Base-by-base conservation (phyloP, 75 land plant genomes). In the Cryptomeria japonica region DNA sequence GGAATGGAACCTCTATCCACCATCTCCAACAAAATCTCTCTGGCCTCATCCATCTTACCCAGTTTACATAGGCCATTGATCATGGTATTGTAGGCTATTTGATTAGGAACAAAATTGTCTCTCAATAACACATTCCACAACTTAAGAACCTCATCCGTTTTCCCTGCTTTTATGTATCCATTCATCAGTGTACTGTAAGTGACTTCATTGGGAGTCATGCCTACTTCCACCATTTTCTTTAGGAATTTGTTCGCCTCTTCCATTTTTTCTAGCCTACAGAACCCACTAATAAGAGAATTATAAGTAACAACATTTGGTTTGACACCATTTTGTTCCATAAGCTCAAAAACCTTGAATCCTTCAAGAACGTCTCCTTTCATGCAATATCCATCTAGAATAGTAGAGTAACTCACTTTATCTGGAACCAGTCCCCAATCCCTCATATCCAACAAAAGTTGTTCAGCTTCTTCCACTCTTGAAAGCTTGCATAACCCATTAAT, bases 401-500 rank as follows among this genome's bases (percentile, higher is more conserved):
- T 88, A 85, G 90, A 89, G 72, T 90, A 95, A 84, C 92, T 92
- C 85, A 92, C 91, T 47, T 88, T 87, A 86, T 95, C 95, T 4
- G 95, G 94, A 86, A 83, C 90, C 15, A 90, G 32, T n/a, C 86
- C 77, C 89, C 86, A 85, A 51, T 46, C 16, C 22, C 44, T 79
- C 97, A 96, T 92, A 56, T 87, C 84, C 37, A 37, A 80, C 19
- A 96, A 2, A 39, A 93, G 7, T 36, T 83, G 14, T 73, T 90
- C 80, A 8, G 97, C 96, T 87, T 93, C 91, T 73, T 42, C 19
- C 31, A 93, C 16, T 85, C 86, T 86, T 58, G 93, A 94, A 14
- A 88, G 39, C 85, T 96, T 95, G 88, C 96, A 96, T 64, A 91
- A 93, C 72, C 97, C 95, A 88, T 92, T 87, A 14, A 96, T 92